A percentile compares a stretch with the other conserved stretches of the same genome.
phyloP scores from a whole-genome alignment of 2,329 filamentous ascomycete species.

The Acephala macrosclerotiorum region DNA sequence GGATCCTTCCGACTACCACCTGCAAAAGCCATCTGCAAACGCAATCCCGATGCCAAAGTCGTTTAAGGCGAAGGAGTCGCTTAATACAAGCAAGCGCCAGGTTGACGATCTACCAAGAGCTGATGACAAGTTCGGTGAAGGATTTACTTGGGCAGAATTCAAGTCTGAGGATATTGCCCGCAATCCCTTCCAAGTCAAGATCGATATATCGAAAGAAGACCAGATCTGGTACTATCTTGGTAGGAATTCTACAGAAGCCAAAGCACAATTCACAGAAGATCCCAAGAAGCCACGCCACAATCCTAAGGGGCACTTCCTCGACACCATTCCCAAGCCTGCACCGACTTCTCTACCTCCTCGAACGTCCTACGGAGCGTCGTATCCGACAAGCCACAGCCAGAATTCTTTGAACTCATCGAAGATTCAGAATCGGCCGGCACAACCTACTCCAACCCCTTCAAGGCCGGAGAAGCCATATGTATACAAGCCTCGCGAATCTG shows the following conservation, averaged over 20 bases:
- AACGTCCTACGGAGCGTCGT: conserved; percentile 45
- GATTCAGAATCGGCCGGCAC: conserved; percentile 43
- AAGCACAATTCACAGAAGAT: conserved; percentile 89
- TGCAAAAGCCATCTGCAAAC: conserved; percentile 77
- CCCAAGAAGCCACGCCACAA: conserved; percentile 66
- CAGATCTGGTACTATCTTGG: conserved; percentile 91
- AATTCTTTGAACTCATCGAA: conserved; percentile 38
- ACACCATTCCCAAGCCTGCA: conserved; percentile 66
- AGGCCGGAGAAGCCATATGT: conserved; percentile 58
- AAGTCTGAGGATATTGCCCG: conserved; percentile 63
- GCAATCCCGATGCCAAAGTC: conserved; percentile 75
- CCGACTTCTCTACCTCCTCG: conserved; percentile 47
- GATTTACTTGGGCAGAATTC: conserved; percentile 83
- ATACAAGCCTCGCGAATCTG: conserved; percentile 54
- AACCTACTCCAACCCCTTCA: conserved; percentile 37
- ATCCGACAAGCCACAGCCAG: conserved; percentile 37
- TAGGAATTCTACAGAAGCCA: conserved; percentile 85
- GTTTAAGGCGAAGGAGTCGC: conserved; percentile 67
- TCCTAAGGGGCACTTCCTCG: conserved; percentile 74
- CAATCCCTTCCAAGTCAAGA: conserved; percentile 69
- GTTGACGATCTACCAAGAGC: conserved; percentile 68
- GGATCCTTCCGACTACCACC: conserved; percentile 72
- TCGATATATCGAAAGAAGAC: conserved; percentile 73
- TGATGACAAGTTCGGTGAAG: conserved; percentile 71
- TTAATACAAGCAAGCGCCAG: conserved; percentile 69